Evolutionary conservation across 495 filamentous ascomycete species (phyloP).

Genomic region (Trichocladium uniseriatum): DNA sequence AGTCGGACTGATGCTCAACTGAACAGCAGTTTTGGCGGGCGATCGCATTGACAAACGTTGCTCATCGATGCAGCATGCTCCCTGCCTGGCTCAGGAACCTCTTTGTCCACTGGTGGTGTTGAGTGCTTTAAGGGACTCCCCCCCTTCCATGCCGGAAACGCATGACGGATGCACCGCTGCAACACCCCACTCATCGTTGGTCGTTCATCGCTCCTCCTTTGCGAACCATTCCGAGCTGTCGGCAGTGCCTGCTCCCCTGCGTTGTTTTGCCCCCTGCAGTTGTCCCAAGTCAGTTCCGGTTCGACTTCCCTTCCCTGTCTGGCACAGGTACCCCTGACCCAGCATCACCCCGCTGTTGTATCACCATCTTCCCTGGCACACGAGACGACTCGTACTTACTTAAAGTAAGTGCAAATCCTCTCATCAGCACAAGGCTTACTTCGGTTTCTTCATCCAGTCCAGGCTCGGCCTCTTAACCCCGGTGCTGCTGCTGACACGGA

Average conservation of each 20-base stretch:
- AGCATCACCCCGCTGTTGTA: too few species aligned
- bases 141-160: background rate
- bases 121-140: background rate
- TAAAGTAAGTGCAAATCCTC: constrained; percentile 7
- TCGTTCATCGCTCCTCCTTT: constrained; percentile 1
- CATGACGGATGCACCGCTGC: constrained; percentile 3
- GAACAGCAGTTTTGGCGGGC: constrained; percentile 1
- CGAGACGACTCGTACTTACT: constrained; percentile 8
- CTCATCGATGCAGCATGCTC: background rate
- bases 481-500: constrained; percentile 10
- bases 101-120: too few species aligned
- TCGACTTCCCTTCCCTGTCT: constrained; percentile 1
- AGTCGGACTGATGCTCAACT: constrained; percentile 12
- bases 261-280: background rate
- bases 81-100: too few species aligned
- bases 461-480: background rate
- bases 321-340: constrained; percentile 1
- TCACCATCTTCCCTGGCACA: too few species aligned
- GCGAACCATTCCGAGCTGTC: background rate
- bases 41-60: constrained; percentile 5
- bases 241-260: constrained; percentile 10
- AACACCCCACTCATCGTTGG: background rate
- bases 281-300: constrained; percentile 6
- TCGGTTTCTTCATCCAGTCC: background rate
- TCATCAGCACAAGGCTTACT: background rate